Conservation (phyloP, 352 stramenopile genomes). For the Pythium oligandrum region DNA sequence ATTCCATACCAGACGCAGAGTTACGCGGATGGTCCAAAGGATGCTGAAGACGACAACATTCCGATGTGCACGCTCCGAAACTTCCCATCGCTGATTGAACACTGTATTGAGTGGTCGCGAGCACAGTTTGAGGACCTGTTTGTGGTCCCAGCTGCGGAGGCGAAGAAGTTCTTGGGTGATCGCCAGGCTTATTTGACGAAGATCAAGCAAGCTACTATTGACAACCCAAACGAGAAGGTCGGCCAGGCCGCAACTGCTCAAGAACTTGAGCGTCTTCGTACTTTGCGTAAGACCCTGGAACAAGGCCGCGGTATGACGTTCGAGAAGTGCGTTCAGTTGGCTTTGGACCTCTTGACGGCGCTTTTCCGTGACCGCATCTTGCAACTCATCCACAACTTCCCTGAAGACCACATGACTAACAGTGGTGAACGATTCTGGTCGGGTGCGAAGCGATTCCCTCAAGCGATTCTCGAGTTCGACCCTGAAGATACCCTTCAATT, state of each 20-base stretch:
- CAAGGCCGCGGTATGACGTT: slow-evolving; percentile 55
- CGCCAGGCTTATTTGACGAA: slow-evolving; percentile 71
- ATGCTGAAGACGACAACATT: slow-evolving; percentile 98
- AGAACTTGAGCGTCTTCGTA: slow-evolving; percentile 64
- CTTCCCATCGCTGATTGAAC: slow-evolving; percentile 94
- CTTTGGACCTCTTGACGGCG: slow-evolving; percentile 71
- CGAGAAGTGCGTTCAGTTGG: slow-evolving; percentile 63
- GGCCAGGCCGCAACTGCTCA: slow-evolving; percentile 61
- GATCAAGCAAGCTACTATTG: slow-evolving; percentile 58
- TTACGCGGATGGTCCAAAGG: slow-evolving; percentile 94
- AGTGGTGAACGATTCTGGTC: slow-evolving; percentile 84
- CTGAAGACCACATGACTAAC: slow-evolving; percentile 79
- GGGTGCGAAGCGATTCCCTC: slow-evolving; percentile 79
- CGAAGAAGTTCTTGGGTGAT: slow-evolving; percentile 83
- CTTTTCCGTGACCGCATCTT: slow-evolving; percentile 88
- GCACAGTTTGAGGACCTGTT: slow-evolving; percentile 85
- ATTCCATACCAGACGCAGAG: slow-evolving; percentile 88
- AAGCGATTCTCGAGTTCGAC: slow-evolving; percentile 59
- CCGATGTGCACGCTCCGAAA: slow-evolving; percentile 99
- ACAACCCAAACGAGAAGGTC: slow-evolving; percentile 72
- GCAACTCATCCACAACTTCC: slow-evolving; percentile 83
- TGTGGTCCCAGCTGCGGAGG: slow-evolving; percentile 72
- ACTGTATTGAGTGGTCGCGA: slow-evolving; percentile 99
- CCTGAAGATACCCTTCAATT: slow-evolving; percentile 57
- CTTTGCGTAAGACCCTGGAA: slow-evolving; percentile 47